Conservation (phyloP, 75 land plant genomes). For the Selaginella tamariscina region DNA sequence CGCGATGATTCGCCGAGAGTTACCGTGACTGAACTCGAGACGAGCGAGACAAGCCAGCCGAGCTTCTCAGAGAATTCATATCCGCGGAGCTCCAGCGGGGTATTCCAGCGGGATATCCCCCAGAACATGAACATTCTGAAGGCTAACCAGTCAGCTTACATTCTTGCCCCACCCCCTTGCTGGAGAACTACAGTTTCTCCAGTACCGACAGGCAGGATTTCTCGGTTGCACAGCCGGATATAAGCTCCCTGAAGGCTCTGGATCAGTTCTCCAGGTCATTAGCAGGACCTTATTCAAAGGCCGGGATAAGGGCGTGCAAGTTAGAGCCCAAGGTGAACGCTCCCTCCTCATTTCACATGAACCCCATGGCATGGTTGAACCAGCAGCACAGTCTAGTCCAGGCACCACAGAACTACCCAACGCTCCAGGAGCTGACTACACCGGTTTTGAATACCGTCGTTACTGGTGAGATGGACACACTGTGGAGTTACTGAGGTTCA, state of each 20-base stretch:
- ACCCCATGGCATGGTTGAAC: not conserved
- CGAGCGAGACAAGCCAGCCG: not conserved
- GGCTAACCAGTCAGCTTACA: not conserved
- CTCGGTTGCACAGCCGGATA: not conserved
- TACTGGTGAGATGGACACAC: not conserved
- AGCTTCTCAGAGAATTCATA: not conserved
- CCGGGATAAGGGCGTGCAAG: not conserved
- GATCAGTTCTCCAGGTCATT: not conserved
- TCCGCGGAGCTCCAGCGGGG: not conserved
- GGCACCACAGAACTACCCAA: no score
- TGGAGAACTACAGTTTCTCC: not conserved
- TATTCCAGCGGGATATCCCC: no score
- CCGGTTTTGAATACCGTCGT: no score
- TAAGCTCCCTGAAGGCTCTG: not conserved
- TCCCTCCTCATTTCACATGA: not conserved
- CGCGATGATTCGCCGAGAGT: not conserved
- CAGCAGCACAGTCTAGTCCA: not conserved
- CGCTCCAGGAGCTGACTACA: no score
- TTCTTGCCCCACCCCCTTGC: not conserved
- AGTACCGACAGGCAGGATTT: not conserved
- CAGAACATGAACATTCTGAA: no score
- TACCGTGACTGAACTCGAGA: not conserved
- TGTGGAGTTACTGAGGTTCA: constrained; percentile 3
- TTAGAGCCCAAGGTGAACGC: not conserved
- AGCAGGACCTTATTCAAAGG: not conserved